These are phyloP conservation scores for Aspergillus fructus DNA, from an alignment of 2,329 filamentous ascomycete genomes.

Conservation along the genomic window DNA sequence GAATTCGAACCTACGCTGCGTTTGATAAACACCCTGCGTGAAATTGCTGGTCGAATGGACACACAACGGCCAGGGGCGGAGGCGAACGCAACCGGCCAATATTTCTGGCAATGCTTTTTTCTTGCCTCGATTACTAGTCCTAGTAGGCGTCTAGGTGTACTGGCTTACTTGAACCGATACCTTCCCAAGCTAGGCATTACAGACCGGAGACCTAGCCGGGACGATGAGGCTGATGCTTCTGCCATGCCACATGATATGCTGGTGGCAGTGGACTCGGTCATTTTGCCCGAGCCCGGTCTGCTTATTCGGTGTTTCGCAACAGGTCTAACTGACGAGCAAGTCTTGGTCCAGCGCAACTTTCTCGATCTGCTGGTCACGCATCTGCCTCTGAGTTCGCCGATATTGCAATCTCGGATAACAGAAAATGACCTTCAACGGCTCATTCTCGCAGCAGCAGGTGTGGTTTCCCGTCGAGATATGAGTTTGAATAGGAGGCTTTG, in stretches of 20 bases:
- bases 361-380: slow-evolving; percentile 89
- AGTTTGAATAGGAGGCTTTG: slow-evolving; percentile 92
- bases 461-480: slow-evolving; percentile 91
- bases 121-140: slow-evolving; percentile 87
- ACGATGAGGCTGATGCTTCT: slow-evolving; percentile 28
- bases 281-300: slow-evolving; percentile 81
- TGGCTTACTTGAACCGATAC: slow-evolving; percentile 79
- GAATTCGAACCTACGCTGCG: slow-evolving; percentile 88
- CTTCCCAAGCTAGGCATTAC: slow-evolving; percentile 67
- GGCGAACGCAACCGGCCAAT: slow-evolving; percentile 67
- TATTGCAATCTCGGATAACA: slow-evolving; percentile 74
- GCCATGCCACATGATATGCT: slow-evolving; percentile 28
- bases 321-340: slow-evolving; percentile 80
- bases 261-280: slow-evolving; percentile 48
- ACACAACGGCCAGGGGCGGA: slow-evolving; percentile 51
- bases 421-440: slow-evolving; percentile 76
- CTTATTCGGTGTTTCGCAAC: slow-evolving; percentile 89
- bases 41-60: slow-evolving; percentile 55
- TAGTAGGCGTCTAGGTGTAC: slow-evolving; percentile 76
- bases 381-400: slow-evolving; percentile 76
- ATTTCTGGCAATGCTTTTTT: slow-evolving; percentile 99
- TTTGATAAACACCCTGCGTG: slow-evolving; percentile 75
- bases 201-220: slow-evolving; percentile 31
- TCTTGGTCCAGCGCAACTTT: slow-evolving; percentile 91
- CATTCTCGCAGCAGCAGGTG: slow-evolving; percentile 77